Conservation (phyloP, 352 stramenopile genomes). For the Pythium insidiosum region DNA sequence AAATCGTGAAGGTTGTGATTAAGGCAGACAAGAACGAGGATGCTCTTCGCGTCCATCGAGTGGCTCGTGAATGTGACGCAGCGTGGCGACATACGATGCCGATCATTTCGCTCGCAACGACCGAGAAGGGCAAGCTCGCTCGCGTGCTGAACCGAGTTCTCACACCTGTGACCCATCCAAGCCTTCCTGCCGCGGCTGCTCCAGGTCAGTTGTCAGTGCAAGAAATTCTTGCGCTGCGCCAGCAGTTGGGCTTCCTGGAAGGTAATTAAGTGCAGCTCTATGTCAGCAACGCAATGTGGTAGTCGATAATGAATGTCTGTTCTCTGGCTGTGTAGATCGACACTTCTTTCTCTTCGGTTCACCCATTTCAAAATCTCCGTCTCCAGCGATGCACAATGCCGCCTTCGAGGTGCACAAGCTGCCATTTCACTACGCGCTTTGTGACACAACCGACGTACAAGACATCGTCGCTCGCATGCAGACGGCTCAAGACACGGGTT, state of each 20-base stretch:
- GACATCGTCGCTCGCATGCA: conserved; percentile 42
- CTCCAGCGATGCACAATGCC: conserved; percentile 95
- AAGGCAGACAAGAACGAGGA: conserved; percentile 81
- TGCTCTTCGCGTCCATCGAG: conserved; percentile 76
- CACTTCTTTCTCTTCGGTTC: conserved; percentile 95
- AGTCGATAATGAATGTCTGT: no score
- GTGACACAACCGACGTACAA: conserved; percentile 47
- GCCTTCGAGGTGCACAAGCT: conserved; percentile 87
- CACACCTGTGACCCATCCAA: conserved; percentile 93
- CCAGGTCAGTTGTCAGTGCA: conserved; percentile 93
- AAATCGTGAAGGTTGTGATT: conserved; percentile 90
- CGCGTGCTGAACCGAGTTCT: conserved; percentile 94
- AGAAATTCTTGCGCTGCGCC: conserved; percentile 88
- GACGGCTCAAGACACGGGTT: conserved; percentile 24
- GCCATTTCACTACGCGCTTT: conserved; percentile 88
- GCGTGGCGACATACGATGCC: conserved; percentile 78
- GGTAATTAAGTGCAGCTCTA: conserved; percentile 43
- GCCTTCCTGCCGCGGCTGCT: conserved; percentile 89
- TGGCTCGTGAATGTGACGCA: conserved; percentile 41
- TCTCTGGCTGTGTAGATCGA: conserved; percentile 26
- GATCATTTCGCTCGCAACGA: conserved; percentile 93
- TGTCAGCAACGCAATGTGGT: no score
- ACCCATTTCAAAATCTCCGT: conserved; percentile 95
- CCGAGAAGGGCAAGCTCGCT: conserved; percentile 87
- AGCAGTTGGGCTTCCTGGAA: conserved; percentile 75